Evolutionary conservation across 2,329 filamentous ascomycete genomes (phyloP).

Genomic region (Basipetospora chlamydospora): DNA sequence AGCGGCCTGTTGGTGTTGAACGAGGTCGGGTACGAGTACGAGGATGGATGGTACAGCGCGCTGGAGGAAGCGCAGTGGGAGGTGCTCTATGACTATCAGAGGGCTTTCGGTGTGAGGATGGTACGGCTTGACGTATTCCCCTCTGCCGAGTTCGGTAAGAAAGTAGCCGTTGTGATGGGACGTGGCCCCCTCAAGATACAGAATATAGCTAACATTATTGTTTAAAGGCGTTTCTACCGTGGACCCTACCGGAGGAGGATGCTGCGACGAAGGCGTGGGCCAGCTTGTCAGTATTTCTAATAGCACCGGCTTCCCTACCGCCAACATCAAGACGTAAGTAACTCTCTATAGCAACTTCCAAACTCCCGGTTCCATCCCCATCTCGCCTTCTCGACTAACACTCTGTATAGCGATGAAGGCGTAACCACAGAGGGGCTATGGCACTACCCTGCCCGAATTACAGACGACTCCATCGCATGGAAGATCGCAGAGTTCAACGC

Average conservation of each 20-base stretch:
- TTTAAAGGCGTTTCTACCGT: background rate
- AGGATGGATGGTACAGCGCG: constrained; percentile 31
- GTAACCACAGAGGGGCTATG: constrained; percentile 37
- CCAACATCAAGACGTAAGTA: constrained; percentile 31
- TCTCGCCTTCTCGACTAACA: no score
- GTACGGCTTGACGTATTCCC: constrained; percentile 45
- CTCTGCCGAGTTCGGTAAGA: constrained; percentile 30
- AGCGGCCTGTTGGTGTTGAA: constrained; percentile 43
- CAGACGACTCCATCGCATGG: constrained; percentile 34
- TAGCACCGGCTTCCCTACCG: constrained; percentile 34
- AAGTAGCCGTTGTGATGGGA: no score
- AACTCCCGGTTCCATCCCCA: no score
- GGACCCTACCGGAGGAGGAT: constrained; percentile 17
- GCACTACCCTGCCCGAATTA: constrained; percentile 44
- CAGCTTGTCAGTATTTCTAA: constrained; percentile 39
- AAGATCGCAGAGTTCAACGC: constrained; percentile 37
- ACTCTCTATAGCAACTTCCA: background rate
- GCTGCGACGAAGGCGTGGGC: constrained; percentile 31
- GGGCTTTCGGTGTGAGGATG: constrained; percentile 42
- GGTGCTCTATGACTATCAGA: constrained; percentile 41
- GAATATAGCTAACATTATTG: no score
- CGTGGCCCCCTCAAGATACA: no score
- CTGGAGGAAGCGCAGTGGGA: constrained; percentile 42
- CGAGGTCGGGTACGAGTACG: constrained; percentile 40
- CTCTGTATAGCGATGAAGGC: constrained; percentile 20